These are phyloP conservation scores for Globisporangium alternatum DNA, from an alignment of 352 stramenopile species.

Conservation along the genomic window DNA sequence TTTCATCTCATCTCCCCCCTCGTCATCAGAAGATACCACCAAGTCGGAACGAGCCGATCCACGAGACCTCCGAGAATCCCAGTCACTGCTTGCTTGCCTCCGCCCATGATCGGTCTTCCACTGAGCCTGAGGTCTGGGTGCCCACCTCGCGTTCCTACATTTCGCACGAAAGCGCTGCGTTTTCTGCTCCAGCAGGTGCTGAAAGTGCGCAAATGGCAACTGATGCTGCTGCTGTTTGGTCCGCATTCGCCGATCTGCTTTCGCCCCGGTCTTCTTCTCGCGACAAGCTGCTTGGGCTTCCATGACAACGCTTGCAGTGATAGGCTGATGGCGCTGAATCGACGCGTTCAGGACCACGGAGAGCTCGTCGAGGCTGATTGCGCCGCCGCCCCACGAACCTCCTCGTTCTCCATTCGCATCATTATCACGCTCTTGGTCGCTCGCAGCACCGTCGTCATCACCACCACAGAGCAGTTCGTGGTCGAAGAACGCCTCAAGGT, in stretches of 20 bases:
- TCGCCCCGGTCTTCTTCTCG: neutral
- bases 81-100: neutral
- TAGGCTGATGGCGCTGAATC: constrained; percentile 40
- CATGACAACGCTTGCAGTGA: neutral
- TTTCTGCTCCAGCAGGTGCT: constrained; percentile 17
- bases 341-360: constrained; percentile 51
- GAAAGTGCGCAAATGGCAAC: constrained; percentile 15
- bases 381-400: constrained; percentile 5
- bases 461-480: constrained; percentile 12
- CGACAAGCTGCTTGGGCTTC: neutral
- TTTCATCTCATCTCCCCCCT: neutral
- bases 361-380: constrained; percentile 49
- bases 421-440: constrained; percentile 3
- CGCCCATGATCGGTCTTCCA: neutral
- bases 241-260: neutral
- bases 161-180: constrained; percentile 5
- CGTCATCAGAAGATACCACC: neutral
- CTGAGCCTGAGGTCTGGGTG: neutral
- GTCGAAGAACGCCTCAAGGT: constrained; percentile 51
- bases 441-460: neutral
- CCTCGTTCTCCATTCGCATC: constrained; percentile 2
- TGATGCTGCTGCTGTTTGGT: neutral
- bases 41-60: neutral
- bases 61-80: neutral
- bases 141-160: neutral